Conservation (phyloP, 768 basidiomycete species). For the Phanerochaete carnosa region DNA sequence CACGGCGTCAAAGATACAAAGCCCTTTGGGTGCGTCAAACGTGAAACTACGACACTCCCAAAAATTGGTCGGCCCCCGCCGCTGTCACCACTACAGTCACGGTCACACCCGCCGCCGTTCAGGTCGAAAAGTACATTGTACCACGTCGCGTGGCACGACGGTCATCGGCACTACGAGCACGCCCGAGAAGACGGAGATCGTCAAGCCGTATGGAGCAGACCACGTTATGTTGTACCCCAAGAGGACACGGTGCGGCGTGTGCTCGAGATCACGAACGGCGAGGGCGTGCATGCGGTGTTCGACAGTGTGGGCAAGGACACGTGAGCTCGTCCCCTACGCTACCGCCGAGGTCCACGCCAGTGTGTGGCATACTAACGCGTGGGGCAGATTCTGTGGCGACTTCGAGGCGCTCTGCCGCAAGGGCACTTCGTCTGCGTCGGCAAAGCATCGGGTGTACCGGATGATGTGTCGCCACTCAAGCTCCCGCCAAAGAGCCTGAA, state of each 20-base stretch:
- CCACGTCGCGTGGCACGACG: conserved; percentile 69
- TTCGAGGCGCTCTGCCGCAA: conserved; percentile 82
- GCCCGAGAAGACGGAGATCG: conserved; percentile 73
- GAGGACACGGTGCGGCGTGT: conserved; percentile 75
- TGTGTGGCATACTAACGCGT: not conserved
- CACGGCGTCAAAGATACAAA: no score
- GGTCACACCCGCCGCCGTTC: no score
- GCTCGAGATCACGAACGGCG: conserved; percentile 69
- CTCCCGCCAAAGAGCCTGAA: conserved; percentile 82
- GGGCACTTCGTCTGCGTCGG: conserved; percentile 90
- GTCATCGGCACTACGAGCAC: conserved; percentile 95
- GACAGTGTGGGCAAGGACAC: conserved; percentile 97
- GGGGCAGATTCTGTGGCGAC: conserved; percentile 65
- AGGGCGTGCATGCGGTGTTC: conserved; percentile 81
- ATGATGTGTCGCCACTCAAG: conserved; percentile 69
- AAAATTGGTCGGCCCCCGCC: no score
- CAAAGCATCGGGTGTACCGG: conserved; percentile 85
- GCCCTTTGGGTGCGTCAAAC: no score
- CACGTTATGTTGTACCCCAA: conserved; percentile 79
- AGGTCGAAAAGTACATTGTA: no score
- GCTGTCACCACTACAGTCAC: no score
- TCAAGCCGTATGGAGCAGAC: conserved; percentile 73
- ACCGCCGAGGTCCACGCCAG: not conserved
- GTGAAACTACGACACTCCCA: no score
- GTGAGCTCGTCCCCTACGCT: conserved; percentile 37